Evolutionary conservation across 495 filamentous ascomycete species (phyloP), one percentile per base, ranked within the genome.

Genomic region (Aspergillus leporis): DNA sequence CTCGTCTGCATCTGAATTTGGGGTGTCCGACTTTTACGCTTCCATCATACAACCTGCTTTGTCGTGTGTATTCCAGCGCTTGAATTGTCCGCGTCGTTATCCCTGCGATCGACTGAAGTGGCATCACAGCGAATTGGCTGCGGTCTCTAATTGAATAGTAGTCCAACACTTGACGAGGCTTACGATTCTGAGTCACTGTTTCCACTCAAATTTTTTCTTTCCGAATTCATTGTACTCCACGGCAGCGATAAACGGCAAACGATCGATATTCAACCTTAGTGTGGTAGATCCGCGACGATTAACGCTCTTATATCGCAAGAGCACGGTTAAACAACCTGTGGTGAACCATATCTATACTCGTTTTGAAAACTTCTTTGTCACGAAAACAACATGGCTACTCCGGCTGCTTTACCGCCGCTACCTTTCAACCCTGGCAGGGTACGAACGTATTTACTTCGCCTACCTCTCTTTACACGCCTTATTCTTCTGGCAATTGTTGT

Each of bases 401-500:
- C 75, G 0, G 64, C 72, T 51, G 72, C 75, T 48, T 60, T 78
- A 30, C 75, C 77, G 10, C 74, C 75, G 12, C 60, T 80, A 23
- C 77, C 79, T 16, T 81, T 82, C 66, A 79, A 81, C 66, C 77
- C 78, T 28, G 66, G 67, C n/a, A 68, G 77, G 58, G 66, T 82
- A n/a, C 77, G 80, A 40, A 84, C 86, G 16, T 97, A 96, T 71
- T 60, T 96, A 62, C 77, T 90, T 58, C 88, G 92, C 8, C 77
- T 98, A n/a, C 94, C 94, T 46, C 78, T 97, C 2, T 89, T 92
- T 64, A 97, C 94, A 31, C 87, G 92, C 30, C 73, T 83, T n/a
- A 81, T 90, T 13, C 64, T 96, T 10, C 58, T 86, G n/a, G 67
- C 85, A 23, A 90, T 95, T 55, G 58, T 87, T 14, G 74, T 76